Base-by-base conservation (phyloP, 2,329 filamentous ascomycete genomes). In the Colletotrichum sp. region DNA sequence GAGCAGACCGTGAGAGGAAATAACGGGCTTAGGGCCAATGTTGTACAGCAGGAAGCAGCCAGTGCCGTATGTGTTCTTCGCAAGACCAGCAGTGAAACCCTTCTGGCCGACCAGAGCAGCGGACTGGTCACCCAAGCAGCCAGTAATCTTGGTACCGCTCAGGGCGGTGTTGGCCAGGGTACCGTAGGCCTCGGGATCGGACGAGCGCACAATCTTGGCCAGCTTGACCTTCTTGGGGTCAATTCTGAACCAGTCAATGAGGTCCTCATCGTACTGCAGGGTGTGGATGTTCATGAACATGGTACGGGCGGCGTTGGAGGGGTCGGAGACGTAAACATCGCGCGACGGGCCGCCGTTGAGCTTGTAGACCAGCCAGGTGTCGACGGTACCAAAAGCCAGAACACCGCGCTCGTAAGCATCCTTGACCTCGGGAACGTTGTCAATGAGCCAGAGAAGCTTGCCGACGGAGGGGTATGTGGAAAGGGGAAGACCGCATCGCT, bases 261-360 rank as follows among this genome's bases (percentile, higher is more conserved):
- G 89, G 68, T 90, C 89, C 64, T 94, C 90, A 80, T 95, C 94
- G 83, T 96, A 97, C 80, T 95, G 85, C 60, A 95, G 88, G 2
- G 91, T 95, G 80, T 94, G 89, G 36, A 96, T 89, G 84, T 96
- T 95, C 92, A 96, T 95, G 85, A 97, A 96, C 95, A 96, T 96
- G 59, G 95, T 96, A 79, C 95, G 89, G 5, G 93, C 95, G n/a
- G 95, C 95, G 83, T 97, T 97, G 74, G 94, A 94, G 8, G 93
- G 91, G 81, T 97, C 95, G 2, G 95, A 95, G 75, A 96, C 94
- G 82, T 93, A 92, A 69, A 95, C 83, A 72, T 93, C 90, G 71
- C 89, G 91, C 75, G 90, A 89, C 52, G 87, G 89, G 21, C 93
- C 93, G 74, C 94, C 95, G 80, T 96, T 94, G 66, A 96, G 89